Base-by-base conservation (phyloP, 371 early-diverging fungal genomes). In the Circinella umbellata region DNA sequence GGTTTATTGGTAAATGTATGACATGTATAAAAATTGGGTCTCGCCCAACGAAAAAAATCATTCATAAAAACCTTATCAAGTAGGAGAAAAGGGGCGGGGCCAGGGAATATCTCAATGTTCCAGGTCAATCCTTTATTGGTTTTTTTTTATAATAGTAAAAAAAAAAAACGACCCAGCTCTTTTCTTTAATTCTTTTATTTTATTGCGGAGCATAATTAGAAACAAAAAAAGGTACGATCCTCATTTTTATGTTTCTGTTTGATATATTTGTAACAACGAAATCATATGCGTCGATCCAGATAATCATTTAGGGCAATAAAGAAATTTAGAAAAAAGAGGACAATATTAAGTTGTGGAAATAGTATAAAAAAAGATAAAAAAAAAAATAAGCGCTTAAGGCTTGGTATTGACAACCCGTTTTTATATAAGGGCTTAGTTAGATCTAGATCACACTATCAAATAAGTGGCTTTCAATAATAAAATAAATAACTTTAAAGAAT, bases 361-460 rank as follows among this genome's bases (percentile, higher is more conserved):
- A 27, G 27, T 0, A 27, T 27, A 27, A 27, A 27, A 27, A 2
- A 27, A 2, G 27, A 27, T 27, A 27, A 27, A 2, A 27, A n/a
- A n/a, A 51, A 53, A 18, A 53, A 53, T 13, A 15, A 18, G 53
- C 6, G 15, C n/a, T n/a, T n/a, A 53, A 53, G 15, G 53, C 15
- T 18, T 15, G 15, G 53, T 53, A 27, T 27, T 27, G 27, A 27
- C 27, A 27, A 27, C 1, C 53, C 6, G 3, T 53, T 15, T 15
- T 53, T 18, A 53, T 53, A 34, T 34, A 57, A 10, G 27, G 57
- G 57, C 57, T 57, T 57, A 51, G 51, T 51, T 42, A 57, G 57
- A 57, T 57, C 57, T 57, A 57, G 57, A 57, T 57, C 57, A 57
- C 57, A n/a, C 57, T 34, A 57, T 57, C 20, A 6, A 15, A 15